Evolutionary conservation across 345 rosid species (phyloP).

Genomic region (Gossypium anomalum): DNA sequence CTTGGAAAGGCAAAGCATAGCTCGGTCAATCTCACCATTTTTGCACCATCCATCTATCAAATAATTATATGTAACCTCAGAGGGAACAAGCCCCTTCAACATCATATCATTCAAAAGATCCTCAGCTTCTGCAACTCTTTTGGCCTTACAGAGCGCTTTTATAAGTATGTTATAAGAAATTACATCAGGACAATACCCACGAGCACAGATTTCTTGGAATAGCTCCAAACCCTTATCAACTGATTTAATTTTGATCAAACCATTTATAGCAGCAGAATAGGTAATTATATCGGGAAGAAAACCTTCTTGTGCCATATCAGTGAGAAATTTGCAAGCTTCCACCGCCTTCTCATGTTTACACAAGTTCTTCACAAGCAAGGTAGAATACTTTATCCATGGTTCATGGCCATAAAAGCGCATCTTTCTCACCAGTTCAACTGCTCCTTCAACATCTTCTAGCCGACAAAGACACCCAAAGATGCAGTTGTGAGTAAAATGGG

Average conservation of each 20-base stretch:
- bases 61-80: conserved; percentile 64
- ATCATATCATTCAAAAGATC: conserved; percentile 60
- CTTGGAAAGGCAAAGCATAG: conserved; percentile 49
- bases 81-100: conserved; percentile 61
- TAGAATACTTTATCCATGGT: conserved; percentile 80
- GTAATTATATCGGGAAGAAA: conserved; percentile 64
- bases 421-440: conserved; percentile 50
- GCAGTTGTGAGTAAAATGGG: conserved; percentile 59
- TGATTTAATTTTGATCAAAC: conserved; percentile 50
- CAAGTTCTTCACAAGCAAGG: conserved; percentile 53
- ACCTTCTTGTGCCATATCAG: conserved; percentile 64
- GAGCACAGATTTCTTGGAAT: conserved; percentile 49
- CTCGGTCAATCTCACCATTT: conserved; percentile 47
- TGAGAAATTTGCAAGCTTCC: conserved; percentile 65
- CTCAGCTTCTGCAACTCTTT: conserved; percentile 57
- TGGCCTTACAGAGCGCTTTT: conserved; percentile 60
- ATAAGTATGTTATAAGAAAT: conserved; percentile 73
- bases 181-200: conserved; percentile 69
- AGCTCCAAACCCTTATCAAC: conserved; percentile 64
- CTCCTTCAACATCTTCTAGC: conserved; percentile 51
- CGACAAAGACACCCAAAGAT: conserved; percentile 69
- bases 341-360: conserved; percentile 47
- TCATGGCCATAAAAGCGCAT: conserved; percentile 71
- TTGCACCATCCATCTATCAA: conserved; percentile 86
- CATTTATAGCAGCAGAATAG: conserved; percentile 71